Percentiles rank a stretch among this genome's conserved stretches.
These are phyloP conservation scores for Curvularia hawaiiensis DNA, from an alignment of 2,329 filamentous ascomycete genomes.

Conservation along the genomic window DNA sequence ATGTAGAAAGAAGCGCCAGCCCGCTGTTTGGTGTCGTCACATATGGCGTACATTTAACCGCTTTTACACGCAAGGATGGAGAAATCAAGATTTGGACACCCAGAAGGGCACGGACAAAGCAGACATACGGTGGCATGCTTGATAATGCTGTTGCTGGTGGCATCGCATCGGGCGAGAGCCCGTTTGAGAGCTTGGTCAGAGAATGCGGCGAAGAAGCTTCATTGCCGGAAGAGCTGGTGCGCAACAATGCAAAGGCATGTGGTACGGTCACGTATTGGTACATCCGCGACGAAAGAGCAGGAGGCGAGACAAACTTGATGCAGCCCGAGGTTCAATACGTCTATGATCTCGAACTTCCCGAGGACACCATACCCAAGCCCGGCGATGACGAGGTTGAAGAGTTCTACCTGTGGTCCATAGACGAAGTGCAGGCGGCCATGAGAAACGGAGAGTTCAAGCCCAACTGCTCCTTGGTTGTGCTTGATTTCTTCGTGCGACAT, in stretches of 20 bases:
- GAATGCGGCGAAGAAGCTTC: conserved; percentile 91
- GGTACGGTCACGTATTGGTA: conserved; percentile 86
- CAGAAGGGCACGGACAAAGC: conserved; percentile 74
- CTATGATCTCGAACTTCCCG: conserved; percentile 82
- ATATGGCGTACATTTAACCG: conserved; percentile 51
- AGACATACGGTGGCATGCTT: conserved; percentile 88
- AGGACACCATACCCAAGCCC: conserved; percentile 71
- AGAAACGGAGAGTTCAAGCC: conserved; percentile 82
- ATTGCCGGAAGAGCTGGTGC: conserved; percentile 72
- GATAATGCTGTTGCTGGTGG: conserved; percentile 94
- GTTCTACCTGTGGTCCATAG: conserved; percentile 77
- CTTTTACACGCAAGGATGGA: conserved; percentile 46
- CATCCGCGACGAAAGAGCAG: conserved; percentile 74
- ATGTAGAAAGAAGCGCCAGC: conserved; percentile 50
- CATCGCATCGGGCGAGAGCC: conserved; percentile 78
- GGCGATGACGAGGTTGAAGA: conserved; percentile 88
- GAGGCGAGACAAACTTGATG: conserved; percentile 79
- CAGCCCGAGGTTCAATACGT: conserved; percentile 93
- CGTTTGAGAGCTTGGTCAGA: conserved; percentile 80
- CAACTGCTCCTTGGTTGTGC: conserved; percentile 81
- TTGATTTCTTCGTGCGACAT: conserved; percentile 90
- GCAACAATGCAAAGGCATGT: conserved; percentile 60
- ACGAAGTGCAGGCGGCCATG: conserved; percentile 75
- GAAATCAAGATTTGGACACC: conserved; percentile 84
- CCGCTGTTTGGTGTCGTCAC: conserved; percentile 53